Evolutionary conservation across 306 rosid species (phyloP), one percentile per base, ranked within the genome.

Genomic region (Calophaca sinica): DNA sequence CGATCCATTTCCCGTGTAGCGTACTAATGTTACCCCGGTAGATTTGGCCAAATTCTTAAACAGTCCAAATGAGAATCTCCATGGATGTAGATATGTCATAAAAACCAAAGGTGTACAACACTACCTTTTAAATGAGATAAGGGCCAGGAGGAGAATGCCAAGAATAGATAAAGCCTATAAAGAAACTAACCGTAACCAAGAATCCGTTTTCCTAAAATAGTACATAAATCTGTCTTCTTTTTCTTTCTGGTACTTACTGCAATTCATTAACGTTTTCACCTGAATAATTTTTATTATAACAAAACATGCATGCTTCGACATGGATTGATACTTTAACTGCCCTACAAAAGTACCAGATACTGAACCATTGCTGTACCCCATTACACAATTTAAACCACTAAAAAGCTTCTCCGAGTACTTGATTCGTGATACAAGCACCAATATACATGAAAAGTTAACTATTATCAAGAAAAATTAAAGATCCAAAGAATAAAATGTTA

Each of bases 221-320:
- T 28, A 72, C 60, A 60, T 20, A 39, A 51, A 52, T 49, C 26
- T 44, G 28, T 67, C 73, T 73, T 52, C 69, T 74, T 74, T 60
- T 8, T 14, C 32, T 49, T 63, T 48, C 52, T 10, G 50, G 12
- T 39, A 60, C 60, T 36, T 35, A 11, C 7, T 9, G 15, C 13
- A 33, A 76, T 5, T 66, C 66, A 42, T n/a, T 48, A 55, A 20
- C 20, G 62, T 71, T 76, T 69, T 57, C 20, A 32, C n/a, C 46
- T n/a, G n/a, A 29, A 12, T 59, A 63, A 33, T 4, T 11, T 36
- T 48, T 48, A 28, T 32, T 50, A 49, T 14, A 58, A 55, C 42
- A 71, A 71, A 68, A 67, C 70, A 46, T 39, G 65, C 67, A 58
- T 59, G 64, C 38, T 63, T 57, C 77, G 46, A 51, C 46, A 39